Base-by-base conservation (phyloP, 805 yeast genomes). In the Kodamaea nitidulidarum region DNA sequence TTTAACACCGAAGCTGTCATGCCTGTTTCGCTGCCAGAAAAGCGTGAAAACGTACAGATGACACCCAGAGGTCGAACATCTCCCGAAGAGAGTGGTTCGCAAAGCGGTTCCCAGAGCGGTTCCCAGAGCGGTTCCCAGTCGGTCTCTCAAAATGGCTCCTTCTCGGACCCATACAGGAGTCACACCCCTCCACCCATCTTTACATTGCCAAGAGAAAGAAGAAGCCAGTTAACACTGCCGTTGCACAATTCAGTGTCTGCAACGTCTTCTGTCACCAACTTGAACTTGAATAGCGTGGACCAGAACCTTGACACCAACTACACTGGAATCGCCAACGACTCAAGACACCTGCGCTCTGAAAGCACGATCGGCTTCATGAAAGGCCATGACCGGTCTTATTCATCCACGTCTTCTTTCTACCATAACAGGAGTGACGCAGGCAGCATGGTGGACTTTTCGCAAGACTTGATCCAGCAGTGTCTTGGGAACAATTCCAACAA, bases 381-480 rank as follows among this genome's bases (percentile, higher is more conserved):
- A n/a, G 51, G 55, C 16, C 72, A 66, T 50, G 48, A 42, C 16
- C 52, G 73, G 32, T 60, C 67, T 18, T 59, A 60, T 3, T 65
- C 71, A 35, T 59, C 66, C 10, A 55, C 65, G 6, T 66, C 69
- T 35, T 64, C 71, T 38, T 53, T 64, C 43, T 55, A 61, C 43
- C 56, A 61, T 42, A 63, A 61, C 42, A 48, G 56, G 12, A 46
- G 50, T 32, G 71, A 66, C 43, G 57, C 52, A 36, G 54, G 56
- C 8, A 55, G 64, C 39, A 38, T 72, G 41, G 73, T 75, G 1
- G 82, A 75, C 56, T 65, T 72, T 40, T 67, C 74, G 26, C 84
- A 79, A 43, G 71, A 69, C 50, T 44, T 71, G 44, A 66, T 78
- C 45, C 71, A 70, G 40, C 76, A 68, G 46, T 75, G 76, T 50